Percentiles rank a stretch among this genome's conserved stretches.
Conservation (phyloP, 2,329 filamentous ascomycete genomes). For the Chaetomium sp. region DNA sequence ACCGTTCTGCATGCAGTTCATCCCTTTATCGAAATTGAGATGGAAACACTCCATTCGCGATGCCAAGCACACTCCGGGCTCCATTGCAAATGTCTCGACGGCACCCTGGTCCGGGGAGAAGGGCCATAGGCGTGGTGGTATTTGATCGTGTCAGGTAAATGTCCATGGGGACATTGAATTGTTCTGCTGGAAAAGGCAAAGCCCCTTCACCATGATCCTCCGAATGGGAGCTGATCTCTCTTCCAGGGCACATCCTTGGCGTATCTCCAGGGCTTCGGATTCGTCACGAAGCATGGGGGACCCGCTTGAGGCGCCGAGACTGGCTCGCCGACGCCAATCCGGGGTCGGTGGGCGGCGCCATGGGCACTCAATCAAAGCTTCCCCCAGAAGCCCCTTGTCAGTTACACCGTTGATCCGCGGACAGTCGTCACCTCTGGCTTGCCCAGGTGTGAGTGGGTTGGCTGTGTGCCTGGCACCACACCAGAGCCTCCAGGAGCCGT, state of each 20-base stretch:
- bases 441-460: slow-evolving; percentile 29
- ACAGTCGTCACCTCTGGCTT: slow-evolving; percentile 30
- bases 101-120: neutral
- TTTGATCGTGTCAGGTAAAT: neutral
- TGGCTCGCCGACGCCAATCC: slow-evolving; percentile 27
- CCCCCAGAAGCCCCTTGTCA: slow-evolving; percentile 25
- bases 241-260: slow-evolving; percentile 13
- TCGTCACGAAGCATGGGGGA: slow-evolving; percentile 29
- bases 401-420: slow-evolving; percentile 32
- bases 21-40: neutral
- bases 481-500: slow-evolving; percentile 22
- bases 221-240: slow-evolving; percentile 8
- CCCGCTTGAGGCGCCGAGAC: slow-evolving; percentile 26
- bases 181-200: neutral
- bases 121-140: neutral
- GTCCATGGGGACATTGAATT: neutral
- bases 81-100: neutral
- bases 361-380: slow-evolving; percentile 12
- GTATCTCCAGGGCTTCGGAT: slow-evolving; percentile 18
- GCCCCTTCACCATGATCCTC: neutral
- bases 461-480: slow-evolving; percentile 23
- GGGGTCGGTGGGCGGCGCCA: slow-evolving; percentile 31
- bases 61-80: neutral
- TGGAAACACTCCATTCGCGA: slow-evolving; percentile 2
- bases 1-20: slow-evolving; percentile 12